Conservation (phyloP, 129 eudicot species). For the Artemisia tridentata region DNA sequence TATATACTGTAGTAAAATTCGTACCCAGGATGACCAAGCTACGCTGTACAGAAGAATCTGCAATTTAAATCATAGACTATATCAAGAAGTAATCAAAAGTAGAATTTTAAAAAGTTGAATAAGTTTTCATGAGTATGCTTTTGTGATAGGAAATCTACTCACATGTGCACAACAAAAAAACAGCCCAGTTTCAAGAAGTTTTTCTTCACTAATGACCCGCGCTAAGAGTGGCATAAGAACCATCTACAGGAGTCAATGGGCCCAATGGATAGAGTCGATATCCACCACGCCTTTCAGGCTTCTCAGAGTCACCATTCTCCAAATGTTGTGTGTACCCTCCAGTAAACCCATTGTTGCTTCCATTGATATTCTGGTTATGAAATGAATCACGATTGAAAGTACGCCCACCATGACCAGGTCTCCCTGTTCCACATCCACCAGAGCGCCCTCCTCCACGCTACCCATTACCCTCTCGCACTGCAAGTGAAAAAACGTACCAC, state of each 20-base stretch:
- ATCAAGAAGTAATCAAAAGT: not conserved
- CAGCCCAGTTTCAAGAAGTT: slow-evolving; percentile 68
- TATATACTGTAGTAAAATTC: slow-evolving; percentile 8
- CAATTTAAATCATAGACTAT: slow-evolving; percentile 13
- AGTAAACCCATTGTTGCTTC: slow-evolving; percentile 46
- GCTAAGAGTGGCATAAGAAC: slow-evolving; percentile 74
- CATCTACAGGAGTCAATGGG: slow-evolving; percentile 47
- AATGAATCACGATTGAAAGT: slow-evolving; percentile 40
- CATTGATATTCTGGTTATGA: slow-evolving; percentile 40
- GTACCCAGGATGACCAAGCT: slow-evolving; percentile 91
- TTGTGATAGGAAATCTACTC: slow-evolving; percentile 12
- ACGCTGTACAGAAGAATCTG: slow-evolving; percentile 86
- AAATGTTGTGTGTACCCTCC: slow-evolving; percentile 44
- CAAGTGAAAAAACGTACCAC: not conserved
- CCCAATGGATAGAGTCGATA: too few relatives aligned
- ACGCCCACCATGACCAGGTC: slow-evolving; percentile 51
- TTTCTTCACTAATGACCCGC: slow-evolving; percentile 61
- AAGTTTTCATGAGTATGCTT: not conserved
- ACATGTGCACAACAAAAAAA: slow-evolving; percentile 63
- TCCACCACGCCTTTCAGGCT: slow-evolving; percentile 51
- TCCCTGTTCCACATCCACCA: slow-evolving; percentile 58
- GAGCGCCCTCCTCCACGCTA: slow-evolving; percentile 61
- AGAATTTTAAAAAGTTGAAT: not conserved
- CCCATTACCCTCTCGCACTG: slow-evolving; percentile 74
- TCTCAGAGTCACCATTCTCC: slow-evolving; percentile 58